Conservation (phyloP, 148 eudicot species). For the Drosera capensis region DNA sequence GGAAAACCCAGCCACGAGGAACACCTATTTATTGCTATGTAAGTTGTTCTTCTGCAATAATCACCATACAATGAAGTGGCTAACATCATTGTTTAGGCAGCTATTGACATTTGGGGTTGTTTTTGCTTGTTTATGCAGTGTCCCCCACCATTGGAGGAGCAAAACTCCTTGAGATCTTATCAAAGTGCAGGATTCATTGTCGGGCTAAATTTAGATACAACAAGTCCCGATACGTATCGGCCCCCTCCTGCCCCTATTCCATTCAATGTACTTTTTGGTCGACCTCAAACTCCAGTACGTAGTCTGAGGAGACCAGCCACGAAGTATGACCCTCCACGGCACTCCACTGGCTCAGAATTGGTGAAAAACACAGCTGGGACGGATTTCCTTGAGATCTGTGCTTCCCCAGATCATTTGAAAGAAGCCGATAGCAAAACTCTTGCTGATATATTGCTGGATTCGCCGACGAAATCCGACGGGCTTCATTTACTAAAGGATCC, state of each 20-base stretch:
- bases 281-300: slow-evolving; percentile 29
- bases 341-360: slow-evolving; percentile 17
- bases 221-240: slow-evolving; percentile 72
- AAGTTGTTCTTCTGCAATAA: slow-evolving; percentile 10
- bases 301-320: slow-evolving; percentile 19
- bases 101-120: not conserved
- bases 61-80: not conserved
- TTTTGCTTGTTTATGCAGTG: slow-evolving; percentile 34
- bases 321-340: slow-evolving; percentile 13
- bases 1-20: slow-evolving; percentile 34
- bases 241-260: slow-evolving; percentile 85
- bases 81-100: not conserved
- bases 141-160: slow-evolving; percentile 64
- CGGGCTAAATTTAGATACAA: slow-evolving; percentile 59
- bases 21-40: slow-evolving; percentile 52
- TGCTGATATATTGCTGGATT: slow-evolving; percentile 35
- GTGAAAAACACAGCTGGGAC: slow-evolving; percentile 13
- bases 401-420: slow-evolving; percentile 13
- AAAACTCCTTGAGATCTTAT: slow-evolving; percentile 37
- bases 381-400: slow-evolving; percentile 13
- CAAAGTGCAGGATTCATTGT: slow-evolving; percentile 40
- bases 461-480: slow-evolving; percentile 43
- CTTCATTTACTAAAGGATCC: slow-evolving; percentile 23
- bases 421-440: slow-evolving; percentile 25
- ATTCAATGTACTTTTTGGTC: slow-evolving; percentile 61